phyloP scores from a whole-genome alignment of 2,329 filamentous ascomycete genomes.

The Aspergillus terreus region DNA sequence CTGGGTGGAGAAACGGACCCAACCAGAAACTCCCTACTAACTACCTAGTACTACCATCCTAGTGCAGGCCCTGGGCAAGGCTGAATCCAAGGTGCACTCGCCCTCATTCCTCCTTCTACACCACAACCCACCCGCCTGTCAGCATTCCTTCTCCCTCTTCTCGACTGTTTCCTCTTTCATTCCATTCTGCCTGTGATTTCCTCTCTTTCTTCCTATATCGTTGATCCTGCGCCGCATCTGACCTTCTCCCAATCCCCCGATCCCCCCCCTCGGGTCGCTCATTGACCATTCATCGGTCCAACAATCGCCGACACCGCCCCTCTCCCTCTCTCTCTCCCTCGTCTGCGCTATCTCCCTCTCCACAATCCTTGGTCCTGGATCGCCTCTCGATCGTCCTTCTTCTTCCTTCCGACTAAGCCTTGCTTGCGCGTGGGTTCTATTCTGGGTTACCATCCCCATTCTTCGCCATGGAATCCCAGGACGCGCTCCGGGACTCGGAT shows the following conservation, averaged over 20 bases:
- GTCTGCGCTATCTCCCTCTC: not conserved
- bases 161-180: not conserved
- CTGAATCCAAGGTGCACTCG: slow-evolving; percentile 21
- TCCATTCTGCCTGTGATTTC: not conserved
- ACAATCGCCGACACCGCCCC: slow-evolving; percentile 3
- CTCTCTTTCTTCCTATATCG: not conserved
- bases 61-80: slow-evolving; percentile 13
- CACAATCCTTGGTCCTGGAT: not conserved
- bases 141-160: not conserved
- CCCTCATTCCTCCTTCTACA: too few relatives aligned
- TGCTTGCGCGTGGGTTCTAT: slow-evolving; percentile 20
- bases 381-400: not conserved
- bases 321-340: slow-evolving; percentile 4
- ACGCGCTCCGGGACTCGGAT: slow-evolving; percentile 31
- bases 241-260: too few relatives aligned
- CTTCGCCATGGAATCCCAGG: slow-evolving; percentile 29
- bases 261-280: not conserved
- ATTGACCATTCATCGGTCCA: slow-evolving; percentile 4
- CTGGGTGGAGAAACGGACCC: not conserved
- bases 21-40: too few relatives aligned
- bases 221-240: too few relatives aligned
- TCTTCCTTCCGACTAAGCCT: slow-evolving; percentile 8
- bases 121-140: not conserved
- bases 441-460: slow-evolving; percentile 10
- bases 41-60: too few relatives aligned